Percentiles rank a stretch among this genome's conserved stretches.
Evolutionary conservation across 2,329 filamentous ascomycete genomes (phyloP).

Genomic region (Colletotrichum falcatum): DNA sequence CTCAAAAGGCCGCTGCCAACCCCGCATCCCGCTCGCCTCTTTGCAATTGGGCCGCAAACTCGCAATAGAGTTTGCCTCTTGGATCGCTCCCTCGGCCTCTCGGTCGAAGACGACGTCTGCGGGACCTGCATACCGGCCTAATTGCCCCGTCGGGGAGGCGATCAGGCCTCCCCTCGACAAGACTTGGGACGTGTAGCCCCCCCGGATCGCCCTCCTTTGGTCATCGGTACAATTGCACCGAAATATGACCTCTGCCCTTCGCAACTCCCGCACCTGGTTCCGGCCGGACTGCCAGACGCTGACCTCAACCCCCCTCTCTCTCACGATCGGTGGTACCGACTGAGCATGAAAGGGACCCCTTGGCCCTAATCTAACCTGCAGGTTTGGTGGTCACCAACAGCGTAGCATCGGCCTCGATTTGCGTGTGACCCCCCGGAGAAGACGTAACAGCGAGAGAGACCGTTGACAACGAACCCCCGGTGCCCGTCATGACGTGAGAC

Average conservation of each 20-base stretch:
- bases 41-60: constrained; percentile 32
- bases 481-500: constrained; percentile 8
- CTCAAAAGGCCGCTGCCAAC: constrained; percentile 11
- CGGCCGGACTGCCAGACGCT: background rate
- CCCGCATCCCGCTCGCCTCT: constrained; percentile 28
- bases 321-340: constrained; percentile 5
- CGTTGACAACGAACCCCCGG: background rate
- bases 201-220: constrained; percentile 24
- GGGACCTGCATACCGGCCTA: constrained; percentile 34
- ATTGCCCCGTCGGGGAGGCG: constrained; percentile 37
- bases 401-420: constrained; percentile 22
- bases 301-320: background rate
- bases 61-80: background rate
- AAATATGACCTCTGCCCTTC: background rate
- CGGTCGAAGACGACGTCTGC: constrained; percentile 24
- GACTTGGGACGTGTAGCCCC: constrained; percentile 4
- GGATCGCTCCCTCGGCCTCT: constrained; percentile 1
- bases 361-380: constrained; percentile 32
- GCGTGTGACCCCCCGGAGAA: background rate
- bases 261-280: background rate
- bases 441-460: no score
- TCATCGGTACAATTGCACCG: constrained; percentile 34
- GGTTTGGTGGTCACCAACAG: constrained; percentile 22
- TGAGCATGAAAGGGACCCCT: background rate
- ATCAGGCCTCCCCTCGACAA: background rate